Evolutionary conservation across 2,329 filamentous ascomycete genomes (phyloP).

Genomic region (Fusarium newnesense): DNA sequence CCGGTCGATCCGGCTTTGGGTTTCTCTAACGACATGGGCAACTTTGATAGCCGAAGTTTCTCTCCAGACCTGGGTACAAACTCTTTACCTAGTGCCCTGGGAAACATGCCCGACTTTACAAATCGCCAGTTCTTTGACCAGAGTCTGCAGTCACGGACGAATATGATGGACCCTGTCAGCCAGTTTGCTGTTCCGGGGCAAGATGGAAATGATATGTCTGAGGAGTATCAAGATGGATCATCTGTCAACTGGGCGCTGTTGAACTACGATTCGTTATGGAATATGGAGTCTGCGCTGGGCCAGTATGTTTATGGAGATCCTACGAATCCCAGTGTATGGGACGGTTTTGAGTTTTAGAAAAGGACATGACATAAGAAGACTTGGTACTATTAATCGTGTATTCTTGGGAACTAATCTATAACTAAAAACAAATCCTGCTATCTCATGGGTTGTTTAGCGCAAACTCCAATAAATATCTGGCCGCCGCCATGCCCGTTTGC

Average conservation of each 20-base stretch:
- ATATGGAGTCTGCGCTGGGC: conserved; percentile 24
- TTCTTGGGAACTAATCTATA: not conserved
- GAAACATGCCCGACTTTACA: not conserved
- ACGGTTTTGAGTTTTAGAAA: not conserved
- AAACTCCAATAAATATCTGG: conserved; percentile 37
- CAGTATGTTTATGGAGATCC: conserved; percentile 30
- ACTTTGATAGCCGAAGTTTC: not conserved
- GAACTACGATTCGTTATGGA: conserved; percentile 24
- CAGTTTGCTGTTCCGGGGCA: not conserved
- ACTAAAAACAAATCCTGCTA: rapidly evolving
- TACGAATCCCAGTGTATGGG: not conserved
- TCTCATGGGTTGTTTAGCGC: not conserved
- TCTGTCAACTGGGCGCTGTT: conserved; percentile 14
- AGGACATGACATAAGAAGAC: not conserved
- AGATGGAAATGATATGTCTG: rapidly evolving
- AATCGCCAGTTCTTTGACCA: conserved; percentile 2
- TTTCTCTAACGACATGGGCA: rapidly evolving
- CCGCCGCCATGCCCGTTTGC: conserved; percentile 45
- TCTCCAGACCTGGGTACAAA: rapidly evolving
- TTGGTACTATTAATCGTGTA: not conserved
- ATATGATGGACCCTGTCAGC: not conserved
- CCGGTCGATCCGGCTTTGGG: not conserved
- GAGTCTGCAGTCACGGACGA: rapidly evolving
- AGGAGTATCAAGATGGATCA: conserved; percentile 1
- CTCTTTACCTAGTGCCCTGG: not conserved